Percentiles rank a stretch among this genome's conserved stretches.
phyloP scores from a whole-genome alignment of 2,329 filamentous ascomycete genomes.

The Scedosporium minutisporum region DNA sequence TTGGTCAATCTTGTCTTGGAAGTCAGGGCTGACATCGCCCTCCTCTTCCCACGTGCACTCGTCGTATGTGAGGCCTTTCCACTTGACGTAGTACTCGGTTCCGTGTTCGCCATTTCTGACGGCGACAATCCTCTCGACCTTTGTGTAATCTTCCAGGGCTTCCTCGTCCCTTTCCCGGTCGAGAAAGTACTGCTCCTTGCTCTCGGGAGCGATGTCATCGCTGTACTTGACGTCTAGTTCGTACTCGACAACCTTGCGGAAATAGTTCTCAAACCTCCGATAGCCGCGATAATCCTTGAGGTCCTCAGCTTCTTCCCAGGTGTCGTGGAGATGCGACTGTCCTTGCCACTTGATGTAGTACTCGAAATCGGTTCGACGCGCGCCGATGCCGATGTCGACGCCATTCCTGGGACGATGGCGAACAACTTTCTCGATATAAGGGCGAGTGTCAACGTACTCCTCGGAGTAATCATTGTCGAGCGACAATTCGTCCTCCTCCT shows the following conservation, averaged over 20 bases:
- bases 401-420: slow-evolving; percentile 73
- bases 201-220: slow-evolving; percentile 69
- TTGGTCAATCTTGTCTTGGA: slow-evolving; percentile 84
- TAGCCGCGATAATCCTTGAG: slow-evolving; percentile 72
- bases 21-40: slow-evolving; percentile 63
- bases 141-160: slow-evolving; percentile 78
- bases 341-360: slow-evolving; percentile 95
- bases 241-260: slow-evolving; percentile 68
- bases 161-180: slow-evolving; percentile 87
- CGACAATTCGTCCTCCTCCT: slow-evolving; percentile 50
- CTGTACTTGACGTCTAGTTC: slow-evolving; percentile 71
- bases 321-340: slow-evolving; percentile 89
- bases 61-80: slow-evolving; percentile 90
- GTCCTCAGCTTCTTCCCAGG: slow-evolving; percentile 76
- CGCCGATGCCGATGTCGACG: slow-evolving; percentile 46
- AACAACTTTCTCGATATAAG: slow-evolving; percentile 84
- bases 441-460: slow-evolving; percentile 65
- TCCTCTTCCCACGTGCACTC: slow-evolving; percentile 88
- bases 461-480: slow-evolving; percentile 55
- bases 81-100: slow-evolving; percentile 89
- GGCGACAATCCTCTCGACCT: slow-evolving; percentile 88
- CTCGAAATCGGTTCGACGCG: slow-evolving; percentile 68
- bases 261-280: slow-evolving; percentile 91
- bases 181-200: slow-evolving; percentile 89
- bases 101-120: slow-evolving; percentile 70